phyloP scores from a whole-genome alignment of 768 basidiomycete species.

The Agrocybe praecox region DNA sequence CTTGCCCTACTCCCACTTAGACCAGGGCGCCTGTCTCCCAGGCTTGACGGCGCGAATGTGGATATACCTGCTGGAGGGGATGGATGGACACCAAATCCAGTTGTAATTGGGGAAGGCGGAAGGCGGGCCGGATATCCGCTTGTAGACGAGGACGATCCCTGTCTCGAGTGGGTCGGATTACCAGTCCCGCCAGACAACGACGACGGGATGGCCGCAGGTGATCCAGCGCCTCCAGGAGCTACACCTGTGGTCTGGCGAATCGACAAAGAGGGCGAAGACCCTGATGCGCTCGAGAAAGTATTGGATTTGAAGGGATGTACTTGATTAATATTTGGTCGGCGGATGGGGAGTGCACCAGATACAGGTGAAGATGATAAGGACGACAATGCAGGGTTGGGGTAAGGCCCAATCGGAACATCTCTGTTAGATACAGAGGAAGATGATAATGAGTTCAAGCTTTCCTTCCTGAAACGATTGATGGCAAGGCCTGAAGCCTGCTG shows the following conservation, averaged over 20 bases:
- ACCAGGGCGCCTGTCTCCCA: conserved; percentile 25
- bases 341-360: conserved; percentile 30
- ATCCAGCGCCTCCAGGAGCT: conserved; percentile 1
- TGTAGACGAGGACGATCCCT: conserved; percentile 18
- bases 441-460: conserved; percentile 45
- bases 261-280: conserved; percentile 35
- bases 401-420: conserved; percentile 13
- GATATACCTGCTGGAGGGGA: conserved; percentile 16
- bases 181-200: conserved; percentile 17
- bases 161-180: conserved; percentile 15
- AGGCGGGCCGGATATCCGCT: conserved; percentile 13
- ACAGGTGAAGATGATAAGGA: conserved; percentile 32
- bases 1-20: conserved; percentile 22
- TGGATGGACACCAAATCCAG: conserved; percentile 14
- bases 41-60: conserved; percentile 27
- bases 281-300: conserved; percentile 33
- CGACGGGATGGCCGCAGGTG: conserved; percentile 12
- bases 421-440: conserved; percentile 27
- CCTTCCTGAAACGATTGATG: conserved; percentile 48
- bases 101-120: conserved; percentile 29
- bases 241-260: conserved; percentile 25
- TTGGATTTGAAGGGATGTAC: conserved; percentile 43
- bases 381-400: conserved; percentile 15
- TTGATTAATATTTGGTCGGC: conserved; percentile 31
- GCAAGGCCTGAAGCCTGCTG: conserved; percentile 33